A percentile compares a stretch with the other conserved stretches of the same genome.
Conservation (phyloP, 1,284 basidiomycete species). For the Melampsora larici-populina region DNA sequence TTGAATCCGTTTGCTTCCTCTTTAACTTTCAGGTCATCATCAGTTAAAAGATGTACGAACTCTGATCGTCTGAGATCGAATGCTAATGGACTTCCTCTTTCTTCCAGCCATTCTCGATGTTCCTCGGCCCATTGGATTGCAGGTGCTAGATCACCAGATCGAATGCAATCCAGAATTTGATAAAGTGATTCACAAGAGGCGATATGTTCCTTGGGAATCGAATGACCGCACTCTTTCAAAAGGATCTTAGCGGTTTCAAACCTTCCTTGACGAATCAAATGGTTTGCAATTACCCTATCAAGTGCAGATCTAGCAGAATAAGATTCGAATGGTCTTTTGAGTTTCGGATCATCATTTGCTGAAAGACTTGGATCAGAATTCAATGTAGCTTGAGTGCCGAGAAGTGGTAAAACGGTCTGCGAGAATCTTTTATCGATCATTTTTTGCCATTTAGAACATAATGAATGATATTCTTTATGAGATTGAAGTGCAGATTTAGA, state of each 20-base stretch:
- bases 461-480: conserved; percentile 32
- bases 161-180: conserved; percentile 18
- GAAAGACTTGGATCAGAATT: neutral
- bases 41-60: conserved; percentile 36
- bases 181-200: conserved; percentile 35
- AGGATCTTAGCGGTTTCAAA: conserved; percentile 38
- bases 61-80: conserved; percentile 38
- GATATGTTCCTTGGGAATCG: conserved; percentile 5
- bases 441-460: conserved; percentile 38
- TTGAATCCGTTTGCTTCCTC: neutral
- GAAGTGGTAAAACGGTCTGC: conserved; percentile 33
- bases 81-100: conserved; percentile 32
- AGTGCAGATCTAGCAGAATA: conserved; percentile 17
- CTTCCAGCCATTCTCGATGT: conserved; percentile 26
- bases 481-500: conserved; percentile 28
- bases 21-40: conserved; percentile 15
- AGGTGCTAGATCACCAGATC: conserved; percentile 22
- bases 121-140: conserved; percentile 29
- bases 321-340: conserved; percentile 28
- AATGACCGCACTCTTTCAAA: conserved; percentile 14
- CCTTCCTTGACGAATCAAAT: conserved; percentile 36
- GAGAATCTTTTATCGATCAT: conserved; percentile 40
- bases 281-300: conserved; percentile 24
- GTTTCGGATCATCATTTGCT: neutral
- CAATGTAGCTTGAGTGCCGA: conserved; percentile 7